Percentiles rank a stretch among this genome's conserved stretches.
Evolutionary conservation across 2,329 filamentous ascomycete species (phyloP).

Genomic region (Zymoseptoria pseudotritici): DNA sequence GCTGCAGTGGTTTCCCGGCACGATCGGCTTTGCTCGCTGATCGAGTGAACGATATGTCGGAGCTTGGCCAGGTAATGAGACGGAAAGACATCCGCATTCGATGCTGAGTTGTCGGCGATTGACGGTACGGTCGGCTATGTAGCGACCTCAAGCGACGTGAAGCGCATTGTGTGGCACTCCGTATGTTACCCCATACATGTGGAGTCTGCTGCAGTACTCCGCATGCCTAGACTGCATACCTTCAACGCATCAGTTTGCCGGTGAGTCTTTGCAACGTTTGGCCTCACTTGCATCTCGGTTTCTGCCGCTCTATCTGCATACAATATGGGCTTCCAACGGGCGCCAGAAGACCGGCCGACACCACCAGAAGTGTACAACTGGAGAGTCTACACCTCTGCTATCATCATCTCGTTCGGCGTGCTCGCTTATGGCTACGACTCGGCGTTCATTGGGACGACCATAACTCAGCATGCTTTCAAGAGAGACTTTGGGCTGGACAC

Average conservation of each 20-base stretch:
- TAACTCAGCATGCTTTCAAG: constrained; percentile 44
- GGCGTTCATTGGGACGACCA: constrained; percentile 50
- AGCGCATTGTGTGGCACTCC: not conserved
- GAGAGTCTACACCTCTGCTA: constrained; percentile 42
- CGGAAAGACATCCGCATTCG: too few relatives aligned
- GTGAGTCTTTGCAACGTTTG: constrained; percentile 4
- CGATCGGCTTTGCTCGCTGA: not conserved
- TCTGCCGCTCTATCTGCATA: not conserved
- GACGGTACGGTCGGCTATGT: not conserved
- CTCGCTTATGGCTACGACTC: constrained; percentile 47
- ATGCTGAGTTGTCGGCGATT: not conserved
- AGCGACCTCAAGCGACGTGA: not conserved
- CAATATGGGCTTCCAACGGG: constrained; percentile 37
- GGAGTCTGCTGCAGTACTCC: not conserved
- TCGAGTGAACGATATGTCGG: not conserved
- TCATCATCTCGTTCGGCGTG: constrained; percentile 43
- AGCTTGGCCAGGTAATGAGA: too few relatives aligned
- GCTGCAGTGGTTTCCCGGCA: not conserved
- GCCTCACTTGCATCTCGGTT: not conserved
- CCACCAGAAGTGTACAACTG: constrained; percentile 50
- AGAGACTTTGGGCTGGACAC: constrained; percentile 34
- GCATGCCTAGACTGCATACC: not conserved
- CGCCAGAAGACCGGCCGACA: constrained; percentile 49
- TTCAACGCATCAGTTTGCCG: not conserved
- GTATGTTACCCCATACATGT: not conserved